Percentiles rank a stretch among this genome's conserved stretches.
phyloP scores from a whole-genome alignment of 805 yeast species.

The Candida alai region DNA sequence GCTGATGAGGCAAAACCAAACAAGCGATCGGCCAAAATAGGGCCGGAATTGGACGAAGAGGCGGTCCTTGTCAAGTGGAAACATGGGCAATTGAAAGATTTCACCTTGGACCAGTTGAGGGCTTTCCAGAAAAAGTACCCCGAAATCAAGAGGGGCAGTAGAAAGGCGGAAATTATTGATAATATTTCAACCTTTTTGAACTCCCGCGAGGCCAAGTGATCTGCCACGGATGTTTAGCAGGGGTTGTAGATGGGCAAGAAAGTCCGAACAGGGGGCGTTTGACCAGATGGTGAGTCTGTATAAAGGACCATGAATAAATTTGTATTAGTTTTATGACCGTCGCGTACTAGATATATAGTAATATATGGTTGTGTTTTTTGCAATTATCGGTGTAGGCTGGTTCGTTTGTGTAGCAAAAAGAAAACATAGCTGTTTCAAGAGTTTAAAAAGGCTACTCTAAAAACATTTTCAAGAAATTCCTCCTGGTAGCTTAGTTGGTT shows the following conservation, averaged over 20 bases:
- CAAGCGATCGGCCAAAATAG: constrained; percentile 1
- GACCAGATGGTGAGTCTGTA: background rate
- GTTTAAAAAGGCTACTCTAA: too few relatives aligned
- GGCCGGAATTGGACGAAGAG: constrained; percentile 22
- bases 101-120: constrained; percentile 42
- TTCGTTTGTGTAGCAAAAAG: background rate
- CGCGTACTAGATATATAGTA: background rate
- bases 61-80: constrained; percentile 43
- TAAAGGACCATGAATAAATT: background rate
- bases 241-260: too few relatives aligned
- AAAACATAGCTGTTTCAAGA: too few relatives aligned
- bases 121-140: constrained; percentile 35
- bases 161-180: constrained; percentile 41
- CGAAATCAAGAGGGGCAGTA: constrained; percentile 32
- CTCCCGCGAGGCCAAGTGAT: constrained; percentile 10
- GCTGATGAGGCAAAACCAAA: background rate
- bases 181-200: constrained; percentile 34
- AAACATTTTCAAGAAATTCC: constrained; percentile 11
- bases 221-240: too few relatives aligned
- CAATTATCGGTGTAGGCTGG: too few relatives aligned
- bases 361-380: too few relatives aligned
- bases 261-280: too few relatives aligned
- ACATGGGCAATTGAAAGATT: constrained; percentile 26
- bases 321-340: background rate
- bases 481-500: constrained; percentile 48